These are phyloP conservation scores for Aphanomyces euteiches DNA, from an alignment of 352 stramenopile species.

Conservation along the genomic window DNA sequence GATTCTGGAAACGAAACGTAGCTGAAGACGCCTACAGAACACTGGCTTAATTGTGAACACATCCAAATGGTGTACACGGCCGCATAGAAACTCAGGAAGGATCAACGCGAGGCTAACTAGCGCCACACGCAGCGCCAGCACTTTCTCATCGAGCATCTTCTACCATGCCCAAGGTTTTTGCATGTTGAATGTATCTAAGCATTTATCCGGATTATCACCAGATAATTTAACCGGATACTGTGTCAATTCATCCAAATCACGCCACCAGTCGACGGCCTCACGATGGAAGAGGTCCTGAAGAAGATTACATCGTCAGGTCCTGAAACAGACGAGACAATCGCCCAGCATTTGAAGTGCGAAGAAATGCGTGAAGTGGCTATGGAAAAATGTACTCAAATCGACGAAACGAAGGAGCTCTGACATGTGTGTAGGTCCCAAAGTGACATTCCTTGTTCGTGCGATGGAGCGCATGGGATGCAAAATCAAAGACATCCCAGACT, in stretches of 20 bases:
- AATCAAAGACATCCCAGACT: slow-evolving; percentile 44
- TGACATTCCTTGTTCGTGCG: slow-evolving; percentile 74
- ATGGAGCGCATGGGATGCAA: slow-evolving; percentile 87
- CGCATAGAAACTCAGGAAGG: slow-evolving; percentile 1
- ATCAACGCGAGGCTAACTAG: neutral
- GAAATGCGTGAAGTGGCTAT: slow-evolving; percentile 66
- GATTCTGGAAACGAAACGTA: slow-evolving; percentile 1
- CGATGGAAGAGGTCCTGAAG: slow-evolving; percentile 29
- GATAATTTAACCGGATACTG: neutral
- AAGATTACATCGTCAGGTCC: slow-evolving; percentile 26
- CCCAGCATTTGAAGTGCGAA: slow-evolving; percentile 35
- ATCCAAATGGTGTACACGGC: neutral
- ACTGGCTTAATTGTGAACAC: neutral
- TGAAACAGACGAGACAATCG: slow-evolving; percentile 24
- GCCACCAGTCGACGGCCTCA: neutral
- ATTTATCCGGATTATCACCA: no score
- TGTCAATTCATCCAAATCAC: neutral
- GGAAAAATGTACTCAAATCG: slow-evolving; percentile 58
- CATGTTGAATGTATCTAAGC: no score
- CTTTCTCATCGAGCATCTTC: neutral
- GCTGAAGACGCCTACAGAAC: neutral
- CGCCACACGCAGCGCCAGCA: neutral
- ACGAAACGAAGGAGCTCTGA: neutral
- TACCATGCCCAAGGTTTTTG: no score
- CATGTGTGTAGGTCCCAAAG: slow-evolving; percentile 51